Conservation (phyloP, 2,329 filamentous ascomycete species). For the Alternaria viburni region DNA sequence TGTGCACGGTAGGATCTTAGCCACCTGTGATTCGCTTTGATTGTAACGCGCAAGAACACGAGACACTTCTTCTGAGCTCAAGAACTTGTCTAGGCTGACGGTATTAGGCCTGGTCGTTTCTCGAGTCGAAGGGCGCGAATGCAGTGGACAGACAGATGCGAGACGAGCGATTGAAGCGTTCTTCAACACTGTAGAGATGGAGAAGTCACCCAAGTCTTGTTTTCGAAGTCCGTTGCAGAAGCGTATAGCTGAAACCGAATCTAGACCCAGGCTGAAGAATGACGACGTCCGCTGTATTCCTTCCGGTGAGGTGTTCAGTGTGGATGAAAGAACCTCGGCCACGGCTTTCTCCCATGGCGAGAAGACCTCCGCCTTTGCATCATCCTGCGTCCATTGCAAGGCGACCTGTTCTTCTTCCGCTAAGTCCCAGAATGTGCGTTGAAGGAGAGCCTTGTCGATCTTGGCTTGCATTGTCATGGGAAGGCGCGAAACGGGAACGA, state of each 20-base stretch:
- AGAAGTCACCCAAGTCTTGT: slow-evolving; percentile 56
- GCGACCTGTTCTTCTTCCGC: slow-evolving; percentile 53
- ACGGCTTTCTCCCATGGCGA: slow-evolving; percentile 64
- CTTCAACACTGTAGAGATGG: slow-evolving; percentile 73
- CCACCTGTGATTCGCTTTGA: slow-evolving; percentile 45
- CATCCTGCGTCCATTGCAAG: slow-evolving; percentile 40
- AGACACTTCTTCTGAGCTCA: slow-evolving; percentile 19
- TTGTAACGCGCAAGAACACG: slow-evolving; percentile 21
- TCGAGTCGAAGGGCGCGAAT: background rate
- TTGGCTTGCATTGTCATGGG: slow-evolving; percentile 80
- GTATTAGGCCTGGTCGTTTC: background rate
- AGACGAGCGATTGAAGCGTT: slow-evolving; percentile 71
- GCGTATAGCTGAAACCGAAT: slow-evolving; percentile 81
- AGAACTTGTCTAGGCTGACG: slow-evolving; percentile 11
- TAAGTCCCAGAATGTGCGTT: slow-evolving; percentile 56
- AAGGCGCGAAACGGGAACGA: slow-evolving; percentile 72
- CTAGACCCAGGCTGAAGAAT: slow-evolving; percentile 78
- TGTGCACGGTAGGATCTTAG: slow-evolving; percentile 77
- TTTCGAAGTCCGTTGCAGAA: slow-evolving; percentile 65
- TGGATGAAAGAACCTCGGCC: slow-evolving; percentile 60
- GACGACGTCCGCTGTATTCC: slow-evolving; percentile 70
- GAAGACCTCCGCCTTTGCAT: slow-evolving; percentile 53
- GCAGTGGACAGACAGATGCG: slow-evolving; percentile 33
- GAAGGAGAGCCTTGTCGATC: slow-evolving; percentile 66
- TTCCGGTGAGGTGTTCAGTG: slow-evolving; percentile 54